Percentiles rank a stretch among this genome's conserved stretches.
Evolutionary conservation across 2,329 filamentous ascomycete species (phyloP).

Genomic region (Colletotrichum noveboracense): DNA sequence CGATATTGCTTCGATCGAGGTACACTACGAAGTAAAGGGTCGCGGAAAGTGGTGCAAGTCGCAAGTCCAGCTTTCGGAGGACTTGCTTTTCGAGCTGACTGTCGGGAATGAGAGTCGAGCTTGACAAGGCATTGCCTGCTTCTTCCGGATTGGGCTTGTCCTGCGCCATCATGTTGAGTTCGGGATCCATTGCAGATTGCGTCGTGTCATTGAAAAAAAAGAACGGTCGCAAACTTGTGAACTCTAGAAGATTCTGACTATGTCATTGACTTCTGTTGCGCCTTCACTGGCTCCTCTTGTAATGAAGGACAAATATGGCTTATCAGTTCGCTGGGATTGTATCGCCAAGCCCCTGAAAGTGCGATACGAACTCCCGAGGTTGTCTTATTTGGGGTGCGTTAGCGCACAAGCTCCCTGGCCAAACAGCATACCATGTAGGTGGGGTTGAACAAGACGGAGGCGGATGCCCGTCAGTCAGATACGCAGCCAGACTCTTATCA

Average conservation of each 20-base stretch:
- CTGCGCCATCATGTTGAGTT: neutral
- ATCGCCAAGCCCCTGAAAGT: neutral
- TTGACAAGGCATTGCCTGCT: neutral
- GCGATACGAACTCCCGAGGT: neutral
- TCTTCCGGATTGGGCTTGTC: neutral
- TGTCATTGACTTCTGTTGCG: neutral
- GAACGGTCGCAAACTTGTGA: neutral
- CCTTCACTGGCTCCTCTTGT: neutral
- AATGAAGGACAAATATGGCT: neutral
- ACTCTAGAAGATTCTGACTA: neutral
- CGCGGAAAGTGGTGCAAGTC: neutral
- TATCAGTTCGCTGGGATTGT: neutral
- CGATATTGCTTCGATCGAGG: conserved; percentile 44
- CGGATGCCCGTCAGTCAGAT: neutral
- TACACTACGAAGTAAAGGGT: conserved; percentile 8
- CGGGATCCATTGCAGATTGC: neutral
- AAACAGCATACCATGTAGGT: neutral
- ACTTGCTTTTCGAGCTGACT: neutral
- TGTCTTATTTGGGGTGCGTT: neutral
- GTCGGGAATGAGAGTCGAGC: neutral
- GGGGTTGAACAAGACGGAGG: neutral
- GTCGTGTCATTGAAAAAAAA: neutral
- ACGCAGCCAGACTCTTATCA: neutral
- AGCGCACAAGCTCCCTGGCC: neutral
- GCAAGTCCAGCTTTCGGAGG: neutral